Evolutionary conservation across 2,329 filamentous ascomycete genomes (phyloP), one percentile per base, ranked within the genome.

Genomic region (Blastomyces parvus): DNA sequence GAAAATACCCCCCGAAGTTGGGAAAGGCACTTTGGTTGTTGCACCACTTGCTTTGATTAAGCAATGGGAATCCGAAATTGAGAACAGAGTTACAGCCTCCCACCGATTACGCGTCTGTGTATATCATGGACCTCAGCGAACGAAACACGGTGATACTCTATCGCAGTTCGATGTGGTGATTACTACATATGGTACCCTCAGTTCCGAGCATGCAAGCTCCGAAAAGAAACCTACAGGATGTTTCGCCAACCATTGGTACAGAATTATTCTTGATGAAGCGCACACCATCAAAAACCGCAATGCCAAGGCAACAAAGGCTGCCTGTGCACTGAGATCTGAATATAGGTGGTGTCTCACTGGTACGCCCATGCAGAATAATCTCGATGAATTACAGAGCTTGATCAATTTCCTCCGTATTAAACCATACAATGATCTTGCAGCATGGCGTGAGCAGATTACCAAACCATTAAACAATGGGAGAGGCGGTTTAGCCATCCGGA

Each of bases 221-320:
- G 86, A 84, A 50, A 84, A 84, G 57, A 81, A 79, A 2, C 80
- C 81, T 8, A 81, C 87, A 60, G 93, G 92, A 13, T 93, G 92
- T 70, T 97, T 97, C 72, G 91, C 90, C 13, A 80, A 97, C 6
- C 86, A 93, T 70, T 99, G 94, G 94, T 97, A 94, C 79, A 88
- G 94, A 60, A 85, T 97, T 65, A 93, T 99, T 67, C 83, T 99
- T 1, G 94, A 99, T 67, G 94, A 99, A 78, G 94, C 94, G 0
- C 94, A 99, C 74, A 96, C 90, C 1, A 97, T 99, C 83, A 99
- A 99, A 79, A 99, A 99, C 73, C 88, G 93, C 66, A 96, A 95
- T 68, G 91, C 94, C 27, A 99, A 99, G 77, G 88, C 90, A 50
- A 96, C 93, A 1, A 91, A 96, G 74, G 92, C 94, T 1, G 94